Base-by-base conservation (phyloP, 257 asterid species). In the Solanum bulbocastanum region DNA sequence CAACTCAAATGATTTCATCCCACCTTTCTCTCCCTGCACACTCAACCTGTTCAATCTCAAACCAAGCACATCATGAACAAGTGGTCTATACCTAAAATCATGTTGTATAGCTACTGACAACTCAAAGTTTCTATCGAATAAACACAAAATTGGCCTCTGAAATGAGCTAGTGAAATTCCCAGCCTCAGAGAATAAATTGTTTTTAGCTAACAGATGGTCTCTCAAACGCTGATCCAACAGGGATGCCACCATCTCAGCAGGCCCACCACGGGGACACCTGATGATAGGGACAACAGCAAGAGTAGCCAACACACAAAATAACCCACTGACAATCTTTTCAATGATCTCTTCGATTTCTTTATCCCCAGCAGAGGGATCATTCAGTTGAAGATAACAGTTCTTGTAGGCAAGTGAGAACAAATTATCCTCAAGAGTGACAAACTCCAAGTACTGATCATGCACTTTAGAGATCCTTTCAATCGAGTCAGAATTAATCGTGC, bases 331-430 rank as follows among this genome's bases (percentile, higher is more conserved):
- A 81, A 97, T 90, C 89, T 91, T 93, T 83, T 97, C 98, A 66
- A 96, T 93, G 60, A 95, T 95, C 83, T 91, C 96, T 92, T 95
- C 98, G 25, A 96, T 97, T 87, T 97, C 98, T 78, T 92, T 92
- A 84, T 95, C 99, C 87, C 98, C 98, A 18, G 98, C 98, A 35
- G 98, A 96, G 23, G 99, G 99, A 93, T 97, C 99, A 65, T 97
- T 95, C 89, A 97, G 92, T 91, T 97, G 98, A 89, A 96, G 92
- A 89, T 96, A 97, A 83, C 99, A 97, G 89, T 91, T 90, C 94
- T 95, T 96, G 86, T 94, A 89, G 88, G 99, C 98, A 87, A 97
- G 98, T 10, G 99, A 94, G 88, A 97, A 97, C 65, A 97, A 89
- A 90, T 94, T 93, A 87, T 94, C 98, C 87, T 97, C 99, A 36